Percentiles rank a stretch among this genome's conserved stretches.
These are phyloP conservation scores for Penicillium argentinense DNA, from an alignment of 495 filamentous ascomycete genomes.

Conservation along the genomic window DNA sequence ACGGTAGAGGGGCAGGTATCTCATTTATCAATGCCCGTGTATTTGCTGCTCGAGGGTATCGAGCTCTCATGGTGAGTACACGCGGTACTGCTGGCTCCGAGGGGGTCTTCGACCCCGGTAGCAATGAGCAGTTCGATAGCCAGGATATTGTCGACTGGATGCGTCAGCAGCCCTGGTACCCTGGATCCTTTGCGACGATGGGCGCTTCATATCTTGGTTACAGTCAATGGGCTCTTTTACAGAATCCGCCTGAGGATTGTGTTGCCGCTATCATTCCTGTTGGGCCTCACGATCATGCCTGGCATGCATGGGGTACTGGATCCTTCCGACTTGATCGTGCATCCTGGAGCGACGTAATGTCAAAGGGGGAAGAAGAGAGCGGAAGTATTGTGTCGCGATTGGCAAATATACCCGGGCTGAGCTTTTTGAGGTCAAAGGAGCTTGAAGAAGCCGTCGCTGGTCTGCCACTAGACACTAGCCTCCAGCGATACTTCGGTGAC, in stretches of 20 bases:
- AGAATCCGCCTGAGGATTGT: slow-evolving; percentile 25
- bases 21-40: slow-evolving; percentile 19
- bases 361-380: slow-evolving; percentile 3
- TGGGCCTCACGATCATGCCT: slow-evolving; percentile 24
- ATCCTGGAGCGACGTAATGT: slow-evolving; percentile 24
- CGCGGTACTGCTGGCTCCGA: slow-evolving; percentile 28
- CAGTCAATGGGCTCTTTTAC: slow-evolving; percentile 32
- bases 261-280: slow-evolving; percentile 25
- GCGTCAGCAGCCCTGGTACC: slow-evolving; percentile 35
- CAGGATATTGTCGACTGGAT: slow-evolving; percentile 36
- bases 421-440: slow-evolving; percentile 12
- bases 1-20: slow-evolving; percentile 20
- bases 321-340: slow-evolving; percentile 24
- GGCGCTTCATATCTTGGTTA: slow-evolving; percentile 33
- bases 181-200: slow-evolving; percentile 30
- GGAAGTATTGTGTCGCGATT: slow-evolving; percentile 10
- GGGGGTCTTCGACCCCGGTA: slow-evolving; percentile 18
- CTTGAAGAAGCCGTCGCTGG: slow-evolving; percentile 10
- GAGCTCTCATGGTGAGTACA: slow-evolving; percentile 29
- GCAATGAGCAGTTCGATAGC: slow-evolving; percentile 23
- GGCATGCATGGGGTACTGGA: slow-evolving; percentile 24
- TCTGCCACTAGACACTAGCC: slow-evolving; percentile 16
- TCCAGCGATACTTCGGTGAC: slow-evolving; percentile 19
- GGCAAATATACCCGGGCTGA: slow-evolving; percentile 13
- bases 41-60: slow-evolving; percentile 33